Conservation (phyloP, 768 basidiomycete genomes). For the Suillus alpinus region DNA sequence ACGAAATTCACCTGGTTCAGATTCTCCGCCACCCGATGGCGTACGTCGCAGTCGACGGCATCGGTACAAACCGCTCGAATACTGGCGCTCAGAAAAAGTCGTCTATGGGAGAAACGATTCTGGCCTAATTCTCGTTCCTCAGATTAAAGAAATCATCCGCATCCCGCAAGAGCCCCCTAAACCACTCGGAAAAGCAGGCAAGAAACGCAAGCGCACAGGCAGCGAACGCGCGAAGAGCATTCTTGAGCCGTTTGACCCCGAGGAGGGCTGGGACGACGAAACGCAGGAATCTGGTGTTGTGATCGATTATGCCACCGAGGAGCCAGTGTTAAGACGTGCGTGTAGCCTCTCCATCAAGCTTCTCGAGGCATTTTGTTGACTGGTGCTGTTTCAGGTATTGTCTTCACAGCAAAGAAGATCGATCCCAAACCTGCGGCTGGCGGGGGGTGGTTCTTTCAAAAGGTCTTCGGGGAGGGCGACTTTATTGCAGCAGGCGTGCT, state of each 20-base stretch:
- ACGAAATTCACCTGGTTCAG: constrained; percentile 13
- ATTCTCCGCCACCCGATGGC: constrained; percentile 36
- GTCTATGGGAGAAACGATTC: constrained; percentile 70
- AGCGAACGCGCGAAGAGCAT: constrained; percentile 35
- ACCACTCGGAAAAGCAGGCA: constrained; percentile 43
- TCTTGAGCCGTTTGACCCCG: constrained; percentile 40
- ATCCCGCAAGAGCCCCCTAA: constrained; percentile 48
- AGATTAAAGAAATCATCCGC: constrained; percentile 63
- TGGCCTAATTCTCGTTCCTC: constrained; percentile 53
- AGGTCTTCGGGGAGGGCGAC: constrained; percentile 86
- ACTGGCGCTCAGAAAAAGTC: constrained; percentile 90
- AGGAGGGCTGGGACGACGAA: constrained; percentile 84
- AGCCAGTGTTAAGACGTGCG: constrained; percentile 73
- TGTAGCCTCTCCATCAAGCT: constrained; percentile 13
- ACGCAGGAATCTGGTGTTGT: constrained; percentile 69
- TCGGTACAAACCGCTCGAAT: constrained; percentile 75
- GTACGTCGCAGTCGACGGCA: constrained; percentile 71
- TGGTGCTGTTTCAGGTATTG: constrained; percentile 56
- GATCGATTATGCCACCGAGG: constrained; percentile 57
- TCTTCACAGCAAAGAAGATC: constrained; percentile 71
- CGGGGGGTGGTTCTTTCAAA: constrained; percentile 81
- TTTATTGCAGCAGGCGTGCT: constrained; percentile 92
- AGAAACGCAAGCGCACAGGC: constrained; percentile 32
- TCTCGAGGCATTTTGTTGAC: constrained; percentile 1
- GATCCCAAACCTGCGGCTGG: constrained; percentile 57